A percentile compares a stretch with the other conserved stretches of the same genome.
Evolutionary conservation across 495 filamentous ascomycete species (phyloP).

Genomic region (Acidomyces sp.): DNA sequence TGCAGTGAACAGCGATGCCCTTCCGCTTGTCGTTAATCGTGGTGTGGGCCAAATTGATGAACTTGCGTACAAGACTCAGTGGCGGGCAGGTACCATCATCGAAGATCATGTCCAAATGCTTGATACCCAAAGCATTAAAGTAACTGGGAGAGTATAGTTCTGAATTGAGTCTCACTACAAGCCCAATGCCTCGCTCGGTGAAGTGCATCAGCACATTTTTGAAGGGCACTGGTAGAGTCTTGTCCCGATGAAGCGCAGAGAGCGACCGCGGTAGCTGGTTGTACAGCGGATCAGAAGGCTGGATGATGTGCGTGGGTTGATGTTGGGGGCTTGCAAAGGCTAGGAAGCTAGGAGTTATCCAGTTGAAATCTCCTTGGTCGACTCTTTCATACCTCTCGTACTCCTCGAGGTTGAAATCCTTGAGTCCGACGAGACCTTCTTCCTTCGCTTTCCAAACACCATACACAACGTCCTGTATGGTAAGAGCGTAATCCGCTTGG

Average conservation of each 20-base stretch:
- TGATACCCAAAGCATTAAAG: conserved; percentile 88
- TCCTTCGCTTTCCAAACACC: conserved; percentile 98
- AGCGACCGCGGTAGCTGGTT: conserved; percentile 55
- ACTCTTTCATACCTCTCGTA: conserved; percentile 92
- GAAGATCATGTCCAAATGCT: conserved; percentile 98
- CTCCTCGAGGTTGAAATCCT: conserved; percentile 88
- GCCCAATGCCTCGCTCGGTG: conserved; percentile 65
- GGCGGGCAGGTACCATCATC: conserved; percentile 95
- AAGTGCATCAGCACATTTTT: conserved; percentile 93
- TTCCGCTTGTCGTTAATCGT: conserved; percentile 79
- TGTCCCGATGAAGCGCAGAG: conserved; percentile 47
- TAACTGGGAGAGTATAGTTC: conserved; percentile 89
- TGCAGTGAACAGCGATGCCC: conserved; percentile 94
- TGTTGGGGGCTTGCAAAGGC: conserved; percentile 93
- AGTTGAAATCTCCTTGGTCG: conserved; percentile 99
- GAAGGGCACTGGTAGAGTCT: conserved; percentile 61
- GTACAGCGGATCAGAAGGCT: conserved; percentile 56
- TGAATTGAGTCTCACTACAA: conserved; percentile 91
- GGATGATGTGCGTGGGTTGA: conserved; percentile 55
- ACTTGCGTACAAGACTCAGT: conserved; percentile 70
- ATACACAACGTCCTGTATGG: conserved; percentile 93
- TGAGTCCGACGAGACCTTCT: conserved; percentile 70
- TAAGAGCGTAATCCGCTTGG: conserved; percentile 90
- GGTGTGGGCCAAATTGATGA: conserved; percentile 87
- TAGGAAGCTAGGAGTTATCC: conserved; percentile 87